Conservation (phyloP, 495 filamentous ascomycete genomes). For the Bacidia rubella region DNA sequence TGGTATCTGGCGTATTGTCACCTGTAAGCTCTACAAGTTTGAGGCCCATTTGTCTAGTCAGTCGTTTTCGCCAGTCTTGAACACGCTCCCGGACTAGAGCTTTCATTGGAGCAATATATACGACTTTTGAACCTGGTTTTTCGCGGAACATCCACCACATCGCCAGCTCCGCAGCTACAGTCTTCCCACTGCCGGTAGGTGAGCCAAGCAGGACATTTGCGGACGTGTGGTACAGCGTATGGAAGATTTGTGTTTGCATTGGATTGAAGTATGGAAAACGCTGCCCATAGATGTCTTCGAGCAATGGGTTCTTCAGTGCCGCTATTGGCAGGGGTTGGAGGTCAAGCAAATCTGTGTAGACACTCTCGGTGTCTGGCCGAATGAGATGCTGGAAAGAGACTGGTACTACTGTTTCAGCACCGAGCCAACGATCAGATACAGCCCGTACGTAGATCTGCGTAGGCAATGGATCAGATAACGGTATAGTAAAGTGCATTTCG, state of each 20-base stretch:
- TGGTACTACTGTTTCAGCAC: constrained; percentile 88
- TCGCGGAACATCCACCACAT: constrained; percentile 99
- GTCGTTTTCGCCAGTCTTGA: constrained; percentile 78
- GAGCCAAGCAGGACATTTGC: constrained; percentile 93
- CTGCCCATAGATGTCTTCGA: constrained; percentile 78
- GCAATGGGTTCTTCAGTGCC: constrained; percentile 71
- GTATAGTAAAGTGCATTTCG: constrained; percentile 95
- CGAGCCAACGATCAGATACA: constrained; percentile 90
- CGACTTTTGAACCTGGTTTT: constrained; percentile 89
- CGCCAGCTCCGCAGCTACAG: constrained; percentile 87
- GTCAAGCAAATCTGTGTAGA: constrained; percentile 88
- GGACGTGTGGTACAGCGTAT: constrained; percentile 79
- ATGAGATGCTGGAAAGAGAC: constrained; percentile 98
- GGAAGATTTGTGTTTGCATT: constrained; percentile 98
- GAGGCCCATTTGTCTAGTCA: constrained; percentile 73
- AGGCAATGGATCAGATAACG: constrained; percentile 80
- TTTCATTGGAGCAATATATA: constrained; percentile 99
- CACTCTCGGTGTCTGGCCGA: constrained; percentile 88
- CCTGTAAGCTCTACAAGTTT: constrained; percentile 94
- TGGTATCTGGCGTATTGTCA: constrained; percentile 94
- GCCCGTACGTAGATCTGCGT: constrained; percentile 91
- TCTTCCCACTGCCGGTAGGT: constrained; percentile 94
- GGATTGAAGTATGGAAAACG: constrained; percentile 96
- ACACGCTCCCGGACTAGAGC: constrained; percentile 93
- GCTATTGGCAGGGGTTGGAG: constrained; percentile 81